Base-by-base conservation (phyloP, 805 yeast genomes). In the Zygosaccharomyces gambellarensis region DNA sequence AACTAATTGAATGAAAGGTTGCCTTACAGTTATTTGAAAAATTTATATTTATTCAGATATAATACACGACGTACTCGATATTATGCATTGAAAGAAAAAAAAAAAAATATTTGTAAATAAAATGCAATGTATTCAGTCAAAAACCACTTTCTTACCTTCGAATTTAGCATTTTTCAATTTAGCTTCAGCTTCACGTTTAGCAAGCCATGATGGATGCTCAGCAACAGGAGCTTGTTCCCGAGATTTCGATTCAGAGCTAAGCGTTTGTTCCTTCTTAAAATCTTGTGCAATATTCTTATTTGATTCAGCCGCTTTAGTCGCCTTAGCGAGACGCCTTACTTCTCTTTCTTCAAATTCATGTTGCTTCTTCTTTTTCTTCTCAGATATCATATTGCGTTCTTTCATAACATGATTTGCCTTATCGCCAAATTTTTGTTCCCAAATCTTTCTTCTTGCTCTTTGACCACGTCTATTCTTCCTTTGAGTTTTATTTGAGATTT, bases 191-290 rank as follows among this genome's bases (percentile, higher is more conserved):
- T 78, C 69, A 71, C 79, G 81, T 72, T 87, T 87, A 21, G 99
- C 99, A 59, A 80, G 83, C 99, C 99, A 94, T 2, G 99, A 94
- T n/a, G 99, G 99, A 78, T 94, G 99, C 17, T 54, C 63, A 19
- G 42, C 34, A 4, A 46, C 48, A n/a, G 45, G 39, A 28, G 38
- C 45, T 36, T 43, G 47, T 6, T 30, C 39, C 34, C 36, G 28
- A 39, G 43, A n/a, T 30, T 46, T 9, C 47, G 44, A 19, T 36
- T 42, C 39, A 17, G 21, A 23, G 1, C 43, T 22, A 29, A 11
- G 45, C 12, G 30, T 25, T 39, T 11, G 38, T 12, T 25, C 45
- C 31, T 25, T 12, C 14, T 47, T 46, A 4, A 36, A 30, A 27
- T 48, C 45, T 34, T 34, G 38, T 25, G 42, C 47, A 32, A 47